Evolutionary conservation across 768 basidiomycete genomes (phyloP).

Genomic region (Psilocybe azurescens): DNA sequence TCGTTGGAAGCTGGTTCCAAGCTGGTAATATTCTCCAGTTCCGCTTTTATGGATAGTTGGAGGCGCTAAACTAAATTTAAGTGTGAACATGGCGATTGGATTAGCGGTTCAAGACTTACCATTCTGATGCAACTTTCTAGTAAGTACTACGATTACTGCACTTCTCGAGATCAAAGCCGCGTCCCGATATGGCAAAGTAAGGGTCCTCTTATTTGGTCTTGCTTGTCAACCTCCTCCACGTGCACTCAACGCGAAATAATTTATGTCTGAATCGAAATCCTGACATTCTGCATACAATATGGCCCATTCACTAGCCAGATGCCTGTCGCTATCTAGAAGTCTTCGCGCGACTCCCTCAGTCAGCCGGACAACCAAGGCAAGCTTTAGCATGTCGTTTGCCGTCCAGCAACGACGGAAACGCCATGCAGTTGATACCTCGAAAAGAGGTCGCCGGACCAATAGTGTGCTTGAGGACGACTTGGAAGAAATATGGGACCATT

Average conservation of each 20-base stretch:
- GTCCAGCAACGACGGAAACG: conserved; percentile 19
- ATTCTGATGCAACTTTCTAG: conserved; percentile 43
- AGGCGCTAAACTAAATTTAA: conserved; percentile 48
- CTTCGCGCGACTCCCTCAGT: conserved; percentile 5
- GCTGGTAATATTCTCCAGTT: conserved; percentile 79
- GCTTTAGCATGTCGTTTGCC: conserved; percentile 24
- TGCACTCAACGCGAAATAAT: conserved; percentile 12
- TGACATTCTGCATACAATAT: conserved; percentile 8
- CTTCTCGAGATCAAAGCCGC: too few species aligned
- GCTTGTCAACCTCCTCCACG: conserved; percentile 8
- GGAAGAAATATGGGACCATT: conserved; percentile 47
- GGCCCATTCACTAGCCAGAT: conserved; percentile 21
- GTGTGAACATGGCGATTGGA: conserved; percentile 7
- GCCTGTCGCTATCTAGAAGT: conserved; percentile 17
- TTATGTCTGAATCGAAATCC: not conserved
- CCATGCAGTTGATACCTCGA: conserved; percentile 8
- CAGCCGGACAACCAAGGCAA: not conserved
- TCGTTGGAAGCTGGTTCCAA: conserved; percentile 67
- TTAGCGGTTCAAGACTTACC: conserved; percentile 40
- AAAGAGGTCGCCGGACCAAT: conserved; percentile 38
- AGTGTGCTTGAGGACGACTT: conserved; percentile 44
- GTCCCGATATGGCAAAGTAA: conserved; percentile 3
- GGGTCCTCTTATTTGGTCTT: conserved; percentile 21
- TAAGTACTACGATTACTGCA: too few species aligned
- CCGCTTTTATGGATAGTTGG: conserved; percentile 74